Evolutionary conservation across 306 rosid species (phyloP), one percentile per base, ranked within the genome.

Genomic region (Rubus parviflorus): DNA sequence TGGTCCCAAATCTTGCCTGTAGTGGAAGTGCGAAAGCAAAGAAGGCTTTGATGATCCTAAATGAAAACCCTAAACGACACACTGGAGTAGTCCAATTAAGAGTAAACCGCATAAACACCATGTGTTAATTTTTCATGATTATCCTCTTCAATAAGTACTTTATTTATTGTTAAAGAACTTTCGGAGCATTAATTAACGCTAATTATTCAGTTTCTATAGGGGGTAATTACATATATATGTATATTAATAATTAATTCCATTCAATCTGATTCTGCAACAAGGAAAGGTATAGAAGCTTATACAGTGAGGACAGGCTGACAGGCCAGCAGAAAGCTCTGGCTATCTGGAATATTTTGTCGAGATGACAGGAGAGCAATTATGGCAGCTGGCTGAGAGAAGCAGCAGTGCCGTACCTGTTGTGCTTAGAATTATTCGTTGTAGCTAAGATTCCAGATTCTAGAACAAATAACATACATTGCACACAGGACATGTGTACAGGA

Each of bases 321-420:
- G 25, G 25, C 10, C 41, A 5, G 46, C 60, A 40, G 17, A 41
- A 22, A n/a, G 30, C n/a, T 68, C 22, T 19, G 10, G 62, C 42
- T 71, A 13, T 54, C 53, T 57, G 77, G 60, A 43, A 60, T 12
- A 11, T 25, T 61, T 74, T 74, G 70, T 60, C 77, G 12, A 25
- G 25, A 45, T 74, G 77, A 58, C 70, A 74, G 77, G 23, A 25
- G 22, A 58, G 58, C 77, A 74, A 60, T 58, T 47, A 42, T 74
- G 68, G 66, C 52, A 54, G 75, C 68, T 63, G 68, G 43, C 68
- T 16, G 46, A 15, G 43, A 30, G 13, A 15, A 2, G 40, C 6
- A 30, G 68, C 12, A 62, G 68, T 63, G 16, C 46, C 22, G 45
- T 37, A 48, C 53, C 7, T 48, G 17, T 10, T 48, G 53, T 48